Evolutionary conservation across 176 grass and related monocot species (phyloP).

Genomic region (Ampelocalamus luodianensis): DNA sequence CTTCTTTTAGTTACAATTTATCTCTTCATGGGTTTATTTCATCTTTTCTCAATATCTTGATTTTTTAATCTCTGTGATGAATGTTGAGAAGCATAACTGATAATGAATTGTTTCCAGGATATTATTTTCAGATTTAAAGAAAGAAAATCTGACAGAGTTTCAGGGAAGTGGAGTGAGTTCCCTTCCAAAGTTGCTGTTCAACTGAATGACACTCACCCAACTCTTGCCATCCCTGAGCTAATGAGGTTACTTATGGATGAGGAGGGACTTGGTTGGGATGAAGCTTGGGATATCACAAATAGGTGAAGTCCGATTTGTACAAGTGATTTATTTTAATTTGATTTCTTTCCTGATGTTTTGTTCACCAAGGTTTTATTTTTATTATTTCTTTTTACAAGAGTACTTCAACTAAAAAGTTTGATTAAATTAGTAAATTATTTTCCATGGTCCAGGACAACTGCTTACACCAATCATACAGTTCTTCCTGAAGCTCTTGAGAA

Average conservation of each 20-base stretch:
- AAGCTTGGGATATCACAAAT: slow-evolving; percentile 76
- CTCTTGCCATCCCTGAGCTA: slow-evolving; percentile 75
- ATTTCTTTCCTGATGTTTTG: background rate
- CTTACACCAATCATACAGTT: slow-evolving; percentile 89
- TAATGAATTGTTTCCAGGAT: slow-evolving; percentile 53
- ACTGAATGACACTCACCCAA: slow-evolving; percentile 87
- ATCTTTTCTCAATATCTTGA: background rate
- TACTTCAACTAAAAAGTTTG: background rate
- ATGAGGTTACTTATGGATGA: slow-evolving; percentile 76
- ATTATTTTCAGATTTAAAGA: slow-evolving; percentile 86
- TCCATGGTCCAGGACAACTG: slow-evolving; percentile 53
- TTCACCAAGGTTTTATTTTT: background rate
- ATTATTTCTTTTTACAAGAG: slow-evolving; percentile 15
- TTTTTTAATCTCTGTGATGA: background rate
- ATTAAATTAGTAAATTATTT: slow-evolving; percentile 28
- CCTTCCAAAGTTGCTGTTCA: slow-evolving; percentile 86
- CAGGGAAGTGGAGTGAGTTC: slow-evolving; percentile 74
- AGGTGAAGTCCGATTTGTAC: slow-evolving; percentile 45
- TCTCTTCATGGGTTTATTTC: slow-evolving; percentile 19
- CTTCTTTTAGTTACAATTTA: slow-evolving; percentile 23
- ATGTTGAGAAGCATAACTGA: slow-evolving; percentile 37
- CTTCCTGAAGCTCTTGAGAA: slow-evolving; percentile 89
- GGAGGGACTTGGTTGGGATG: slow-evolving; percentile 75
- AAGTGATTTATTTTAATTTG: slow-evolving; percentile 27
- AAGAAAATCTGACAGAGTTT: slow-evolving; percentile 58